These are phyloP conservation scores for Citrus cavaleriei DNA, from an alignment of 345 rosid genomes.

Conservation along the genomic window DNA sequence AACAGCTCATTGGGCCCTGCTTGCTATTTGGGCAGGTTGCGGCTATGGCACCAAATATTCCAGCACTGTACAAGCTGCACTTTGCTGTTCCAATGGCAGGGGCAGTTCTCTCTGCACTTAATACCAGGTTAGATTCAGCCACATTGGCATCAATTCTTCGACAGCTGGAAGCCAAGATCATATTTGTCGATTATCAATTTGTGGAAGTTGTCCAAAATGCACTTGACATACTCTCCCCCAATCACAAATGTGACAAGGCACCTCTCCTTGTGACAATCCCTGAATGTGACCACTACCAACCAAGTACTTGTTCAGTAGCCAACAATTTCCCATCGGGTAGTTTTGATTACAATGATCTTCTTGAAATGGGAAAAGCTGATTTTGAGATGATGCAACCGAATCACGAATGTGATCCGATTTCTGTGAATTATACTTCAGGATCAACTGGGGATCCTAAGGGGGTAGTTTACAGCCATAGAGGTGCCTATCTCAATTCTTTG, in stretches of 20 bases:
- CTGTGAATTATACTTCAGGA: constrained; percentile 54
- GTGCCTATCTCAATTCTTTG: constrained; percentile 47
- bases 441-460: constrained; percentile 62
- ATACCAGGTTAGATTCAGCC: constrained; percentile 31
- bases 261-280: constrained; percentile 31
- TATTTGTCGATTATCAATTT: constrained; percentile 42
- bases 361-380: constrained; percentile 24
- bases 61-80: constrained; percentile 53
- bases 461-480: constrained; percentile 51
- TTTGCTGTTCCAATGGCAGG: constrained; percentile 68
- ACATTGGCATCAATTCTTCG: constrained; percentile 25
- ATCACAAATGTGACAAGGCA: constrained; percentile 4
- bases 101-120: constrained; percentile 42
- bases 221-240: constrained; percentile 10
- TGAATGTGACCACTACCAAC: constrained; percentile 3
- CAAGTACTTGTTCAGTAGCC: background rate
- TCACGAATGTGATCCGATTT: constrained; percentile 49
- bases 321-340: background rate
- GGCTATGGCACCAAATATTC: constrained; percentile 56
- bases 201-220: constrained; percentile 18
- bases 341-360: constrained; percentile 27
- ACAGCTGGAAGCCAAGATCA: constrained; percentile 29
- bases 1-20: background rate
- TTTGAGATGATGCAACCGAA: constrained; percentile 28
- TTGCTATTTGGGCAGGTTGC: constrained; percentile 31